Evolutionary conservation across 2,329 filamentous ascomycete genomes (phyloP), one percentile per base, ranked within the genome.

Genomic region (Xylaria hypoxylon): DNA sequence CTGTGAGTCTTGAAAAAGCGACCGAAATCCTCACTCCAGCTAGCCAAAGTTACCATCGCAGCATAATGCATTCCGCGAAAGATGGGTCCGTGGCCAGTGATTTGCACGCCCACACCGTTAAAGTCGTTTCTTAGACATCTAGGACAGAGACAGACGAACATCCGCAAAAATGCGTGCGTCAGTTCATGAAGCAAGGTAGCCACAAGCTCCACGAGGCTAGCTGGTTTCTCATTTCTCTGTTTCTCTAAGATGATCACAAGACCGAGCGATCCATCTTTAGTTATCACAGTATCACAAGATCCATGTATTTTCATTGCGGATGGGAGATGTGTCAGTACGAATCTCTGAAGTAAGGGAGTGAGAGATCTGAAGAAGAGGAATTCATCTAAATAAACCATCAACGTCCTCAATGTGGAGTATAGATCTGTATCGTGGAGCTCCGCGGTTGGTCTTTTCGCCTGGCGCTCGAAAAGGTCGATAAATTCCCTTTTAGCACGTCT

Each of bases 291-390:
- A 7, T 38, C 1, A 31, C 45, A 52, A 26, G 5, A 5, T 13
- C 47, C 58, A 19, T 44, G 22, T 7, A 19, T 0, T 7, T 8
- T 7, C n/a, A 1, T n/a, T 2, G 5, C 24, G 15, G 26, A 8
- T 13, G 44, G 33, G 15, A 52, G 19, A 15, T 19, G 8, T 28
- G 24, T 42, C 7, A 62, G 22, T 19, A 8, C 13, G 6, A 58
- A 10, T 5, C 19, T n/a, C 1, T 15, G 8, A 5, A 51, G 26
- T 1, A 28, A 5, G 3, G 28, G 15, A 0, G 52, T 61, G 33
- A 68, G 50, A 6, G 61, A 64, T 22, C 61, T 57, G 48, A 68
- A 62, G 45, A 65, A 67, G 50, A 67, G 62, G 44, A 57, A 64
- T 2, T 61, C 52, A 28, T 68, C 65, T 11, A 62, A 11, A 24